Conservation (phyloP, 192 early-diverging fungal genomes). For the Coemansia sp. region DNA sequence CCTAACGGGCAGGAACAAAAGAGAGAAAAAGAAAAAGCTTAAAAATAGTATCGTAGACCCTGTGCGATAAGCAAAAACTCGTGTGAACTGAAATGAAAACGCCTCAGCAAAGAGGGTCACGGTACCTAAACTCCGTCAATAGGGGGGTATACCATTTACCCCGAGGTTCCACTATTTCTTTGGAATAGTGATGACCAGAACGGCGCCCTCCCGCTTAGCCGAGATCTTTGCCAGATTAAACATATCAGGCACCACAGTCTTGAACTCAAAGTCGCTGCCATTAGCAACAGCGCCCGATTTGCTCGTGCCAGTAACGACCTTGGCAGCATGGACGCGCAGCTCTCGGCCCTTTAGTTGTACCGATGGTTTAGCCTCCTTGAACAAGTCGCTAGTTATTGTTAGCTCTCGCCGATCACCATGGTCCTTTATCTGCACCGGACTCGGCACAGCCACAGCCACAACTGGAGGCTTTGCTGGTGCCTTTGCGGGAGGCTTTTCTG, state of each 20-base stretch:
- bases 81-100: background rate
- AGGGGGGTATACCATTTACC: constrained; percentile 6
- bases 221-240: constrained; percentile 22
- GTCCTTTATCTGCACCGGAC: constrained; percentile 17
- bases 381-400: constrained; percentile 26
- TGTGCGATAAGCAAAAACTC: background rate
- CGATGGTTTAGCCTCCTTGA: constrained; percentile 21
- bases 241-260: constrained; percentile 16
- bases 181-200: constrained; percentile 29
- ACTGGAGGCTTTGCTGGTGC: background rate
- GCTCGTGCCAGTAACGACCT: background rate
- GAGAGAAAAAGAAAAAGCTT: background rate
- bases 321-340: constrained; percentile 26
- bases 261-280: constrained; percentile 38
- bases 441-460: background rate
- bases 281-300: background rate
- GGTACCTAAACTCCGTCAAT: background rate
- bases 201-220: constrained; percentile 29
- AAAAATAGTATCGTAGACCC: background rate
- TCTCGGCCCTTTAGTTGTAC: constrained; percentile 31
- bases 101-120: background rate
- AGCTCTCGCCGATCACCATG: constrained; percentile 25
- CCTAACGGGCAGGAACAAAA: background rate
- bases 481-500: background rate
- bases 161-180: background rate